Conservation (phyloP, 2,329 filamentous ascomycete genomes). For the Microdochium trichocladiopsis region DNA sequence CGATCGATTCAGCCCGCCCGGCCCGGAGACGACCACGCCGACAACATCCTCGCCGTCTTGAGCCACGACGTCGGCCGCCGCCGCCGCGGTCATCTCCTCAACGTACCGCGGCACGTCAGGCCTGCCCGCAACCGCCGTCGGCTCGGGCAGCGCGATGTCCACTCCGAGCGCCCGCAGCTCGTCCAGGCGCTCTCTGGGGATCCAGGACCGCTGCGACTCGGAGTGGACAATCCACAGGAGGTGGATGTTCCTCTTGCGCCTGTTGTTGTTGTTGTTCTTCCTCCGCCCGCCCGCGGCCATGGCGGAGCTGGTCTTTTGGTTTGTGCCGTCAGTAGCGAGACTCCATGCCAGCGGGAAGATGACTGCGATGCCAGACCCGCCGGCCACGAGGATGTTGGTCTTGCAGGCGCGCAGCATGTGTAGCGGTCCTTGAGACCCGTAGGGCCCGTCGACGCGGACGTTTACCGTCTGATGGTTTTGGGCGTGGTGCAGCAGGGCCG, state of each 20-base stretch:
- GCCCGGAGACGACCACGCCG: conserved; percentile 53
- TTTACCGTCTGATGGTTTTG: conserved; percentile 29
- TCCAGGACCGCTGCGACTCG: conserved; percentile 43
- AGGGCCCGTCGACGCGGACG: conserved; percentile 57
- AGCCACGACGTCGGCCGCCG: neutral
- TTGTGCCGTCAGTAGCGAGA: conserved; percentile 24
- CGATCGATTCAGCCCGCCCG: conserved; percentile 52
- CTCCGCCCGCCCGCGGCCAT: conserved; percentile 6
- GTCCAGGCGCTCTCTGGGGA: conserved; percentile 38
- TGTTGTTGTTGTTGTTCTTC: neutral
- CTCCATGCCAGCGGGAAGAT: conserved; percentile 53
- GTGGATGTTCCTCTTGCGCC: conserved; percentile 20
- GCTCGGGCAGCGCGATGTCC: conserved; percentile 43
- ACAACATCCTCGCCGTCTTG: conserved; percentile 20
- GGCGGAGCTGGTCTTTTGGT: too few relatives aligned
- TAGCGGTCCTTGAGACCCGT: conserved; percentile 51
- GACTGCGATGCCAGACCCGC: conserved; percentile 59
- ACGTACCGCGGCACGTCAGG: conserved; percentile 43
- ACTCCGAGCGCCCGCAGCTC: conserved; percentile 42
- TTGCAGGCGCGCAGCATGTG: conserved; percentile 40
- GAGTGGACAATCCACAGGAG: conserved; percentile 55
- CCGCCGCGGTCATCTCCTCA: conserved; percentile 21
- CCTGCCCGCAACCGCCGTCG: conserved; percentile 44
- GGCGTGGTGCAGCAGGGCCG: conserved; percentile 44
- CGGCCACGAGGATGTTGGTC: conserved; percentile 49